Evolutionary conservation across 345 rosid genomes (phyloP).

Genomic region (Bruguiera gymnorhiza): DNA sequence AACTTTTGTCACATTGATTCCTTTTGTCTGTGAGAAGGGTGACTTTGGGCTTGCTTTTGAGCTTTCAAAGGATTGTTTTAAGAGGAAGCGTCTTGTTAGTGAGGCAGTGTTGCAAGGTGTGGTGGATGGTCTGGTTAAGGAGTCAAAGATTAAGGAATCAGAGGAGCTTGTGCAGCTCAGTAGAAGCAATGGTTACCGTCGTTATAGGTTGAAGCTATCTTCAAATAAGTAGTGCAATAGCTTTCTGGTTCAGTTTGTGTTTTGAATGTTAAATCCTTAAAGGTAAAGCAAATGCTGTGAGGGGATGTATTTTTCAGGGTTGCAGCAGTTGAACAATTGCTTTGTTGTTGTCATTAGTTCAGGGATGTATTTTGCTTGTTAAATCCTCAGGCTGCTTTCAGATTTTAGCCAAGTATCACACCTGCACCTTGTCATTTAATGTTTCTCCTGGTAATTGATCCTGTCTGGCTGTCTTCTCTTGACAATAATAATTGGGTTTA

Average conservation of each 20-base stretch:
- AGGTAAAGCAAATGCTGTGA: too few species aligned
- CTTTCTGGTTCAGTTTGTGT: not conserved
- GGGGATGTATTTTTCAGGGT: too few species aligned
- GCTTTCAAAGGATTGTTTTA: constrained; percentile 41
- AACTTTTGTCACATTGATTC: constrained; percentile 39
- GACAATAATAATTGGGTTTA: too few species aligned
- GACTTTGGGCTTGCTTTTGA: constrained; percentile 51
- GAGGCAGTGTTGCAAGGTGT: constrained; percentile 46
- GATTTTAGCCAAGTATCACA: too few species aligned
- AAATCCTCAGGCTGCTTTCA: too few species aligned
- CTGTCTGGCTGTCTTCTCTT: too few species aligned
- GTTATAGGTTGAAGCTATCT: constrained; percentile 36
- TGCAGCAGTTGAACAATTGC: too few species aligned
- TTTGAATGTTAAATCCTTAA: too few species aligned
- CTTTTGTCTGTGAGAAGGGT: constrained; percentile 49
- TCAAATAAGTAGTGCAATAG: not conserved
- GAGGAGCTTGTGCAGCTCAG: constrained; percentile 51
- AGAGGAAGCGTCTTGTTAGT: constrained; percentile 23
- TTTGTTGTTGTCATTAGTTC: too few species aligned
- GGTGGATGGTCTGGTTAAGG: constrained; percentile 45
- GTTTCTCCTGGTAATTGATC: too few species aligned
- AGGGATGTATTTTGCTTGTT: too few species aligned
- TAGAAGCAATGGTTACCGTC: constrained; percentile 35
- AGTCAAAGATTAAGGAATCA: constrained; percentile 51
- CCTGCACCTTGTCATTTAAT: too few species aligned